phyloP scores from a whole-genome alignment of 2,329 filamentous ascomycete genomes.

The Colletotrichum sp. region DNA sequence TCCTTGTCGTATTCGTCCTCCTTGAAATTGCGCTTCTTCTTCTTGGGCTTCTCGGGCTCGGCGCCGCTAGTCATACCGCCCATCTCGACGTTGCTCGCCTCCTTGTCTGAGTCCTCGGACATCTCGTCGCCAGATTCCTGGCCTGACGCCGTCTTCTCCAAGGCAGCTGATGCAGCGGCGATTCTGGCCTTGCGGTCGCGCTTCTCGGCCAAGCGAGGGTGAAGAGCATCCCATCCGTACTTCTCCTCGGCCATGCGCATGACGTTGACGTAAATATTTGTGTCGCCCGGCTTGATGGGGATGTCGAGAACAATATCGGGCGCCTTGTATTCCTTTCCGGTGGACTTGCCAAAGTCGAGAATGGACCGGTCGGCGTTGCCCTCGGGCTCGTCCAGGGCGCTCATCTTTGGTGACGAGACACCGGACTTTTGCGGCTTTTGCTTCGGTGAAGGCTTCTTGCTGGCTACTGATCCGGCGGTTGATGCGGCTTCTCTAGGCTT shows the following conservation, averaged over 20 bases:
- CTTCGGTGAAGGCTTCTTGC: conserved; percentile 53
- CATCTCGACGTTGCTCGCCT: conserved; percentile 90
- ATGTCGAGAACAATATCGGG: conserved; percentile 87
- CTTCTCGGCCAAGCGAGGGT: conserved; percentile 88
- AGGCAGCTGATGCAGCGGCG: conserved; percentile 82
- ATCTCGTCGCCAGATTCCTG: conserved; percentile 81
- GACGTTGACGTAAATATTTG: conserved; percentile 94
- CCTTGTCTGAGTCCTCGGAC: conserved; percentile 78
- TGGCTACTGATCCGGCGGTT: conserved; percentile 12
- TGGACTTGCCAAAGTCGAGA: conserved; percentile 65
- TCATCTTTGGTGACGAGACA: conserved; percentile 55
- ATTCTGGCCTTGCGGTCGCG: conserved; percentile 87
- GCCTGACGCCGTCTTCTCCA: conserved; percentile 76
- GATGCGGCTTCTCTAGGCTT: conserved; percentile 14
- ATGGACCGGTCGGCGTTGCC: conserved; percentile 52
- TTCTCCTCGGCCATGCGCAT: conserved; percentile 91
- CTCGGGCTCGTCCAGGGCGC: conserved; percentile 52
- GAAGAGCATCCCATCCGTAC: conserved; percentile 93
- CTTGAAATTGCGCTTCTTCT: conserved; percentile 82
- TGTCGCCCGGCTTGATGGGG: conserved; percentile 74
- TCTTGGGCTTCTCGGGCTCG: conserved; percentile 67
- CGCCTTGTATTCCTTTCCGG: conserved; percentile 62
- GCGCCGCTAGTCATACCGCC: conserved; percentile 67
- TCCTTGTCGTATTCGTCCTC: conserved; percentile 86
- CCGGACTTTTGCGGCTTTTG: conserved; percentile 46